phyloP scores from a whole-genome alignment of 1,139 yeast genomes.

The Citeromyces hawaiiensis region DNA sequence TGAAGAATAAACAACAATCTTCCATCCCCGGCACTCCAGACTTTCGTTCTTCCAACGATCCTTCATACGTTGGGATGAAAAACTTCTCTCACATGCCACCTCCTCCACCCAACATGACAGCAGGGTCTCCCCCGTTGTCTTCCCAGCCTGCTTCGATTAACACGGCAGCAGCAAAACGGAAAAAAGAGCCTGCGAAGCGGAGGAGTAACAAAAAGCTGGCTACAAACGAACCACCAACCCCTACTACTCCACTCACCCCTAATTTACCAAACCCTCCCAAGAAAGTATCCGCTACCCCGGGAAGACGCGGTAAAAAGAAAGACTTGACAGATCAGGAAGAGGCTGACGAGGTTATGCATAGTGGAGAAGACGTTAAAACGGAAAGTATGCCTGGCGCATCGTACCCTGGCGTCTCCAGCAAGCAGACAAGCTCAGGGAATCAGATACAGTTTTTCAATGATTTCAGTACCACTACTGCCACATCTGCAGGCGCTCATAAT shows the following conservation, averaged over 20 bases:
- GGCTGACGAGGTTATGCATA: background rate
- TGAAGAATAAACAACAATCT: conserved; percentile 9
- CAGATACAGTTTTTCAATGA: conserved; percentile 15
- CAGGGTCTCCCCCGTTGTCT: background rate
- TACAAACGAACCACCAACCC: conserved; percentile 6
- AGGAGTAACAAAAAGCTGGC: conserved; percentile 2
- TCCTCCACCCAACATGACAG: conserved; percentile 9
- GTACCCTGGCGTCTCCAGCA: background rate
- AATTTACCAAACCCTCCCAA: conserved; percentile 10
- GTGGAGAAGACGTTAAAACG: conserved; percentile 1
- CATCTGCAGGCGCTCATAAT: conserved; percentile 3
- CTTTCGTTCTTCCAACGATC: conserved; percentile 8
- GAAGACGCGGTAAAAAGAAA: background rate
- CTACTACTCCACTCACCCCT: conserved; percentile 18
- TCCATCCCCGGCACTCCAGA: background rate
- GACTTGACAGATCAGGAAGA: background rate
- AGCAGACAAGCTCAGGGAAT: background rate
- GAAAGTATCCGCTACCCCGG: background rate
- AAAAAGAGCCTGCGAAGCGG: conserved; percentile 3
- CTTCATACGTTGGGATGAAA: conserved; percentile 7
- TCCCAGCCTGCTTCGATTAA: conserved; percentile 3
- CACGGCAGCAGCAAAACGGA: conserved; percentile 2
- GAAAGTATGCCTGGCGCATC: conserved; percentile 2
- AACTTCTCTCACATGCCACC: conserved; percentile 5
- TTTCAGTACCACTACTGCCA: conserved; percentile 9